Percentiles rank a stretch among this genome's conserved stretches.
Evolutionary conservation across 2,329 filamentous ascomycete species (phyloP).

Genomic region (Fragosphaeria purpurea): DNA sequence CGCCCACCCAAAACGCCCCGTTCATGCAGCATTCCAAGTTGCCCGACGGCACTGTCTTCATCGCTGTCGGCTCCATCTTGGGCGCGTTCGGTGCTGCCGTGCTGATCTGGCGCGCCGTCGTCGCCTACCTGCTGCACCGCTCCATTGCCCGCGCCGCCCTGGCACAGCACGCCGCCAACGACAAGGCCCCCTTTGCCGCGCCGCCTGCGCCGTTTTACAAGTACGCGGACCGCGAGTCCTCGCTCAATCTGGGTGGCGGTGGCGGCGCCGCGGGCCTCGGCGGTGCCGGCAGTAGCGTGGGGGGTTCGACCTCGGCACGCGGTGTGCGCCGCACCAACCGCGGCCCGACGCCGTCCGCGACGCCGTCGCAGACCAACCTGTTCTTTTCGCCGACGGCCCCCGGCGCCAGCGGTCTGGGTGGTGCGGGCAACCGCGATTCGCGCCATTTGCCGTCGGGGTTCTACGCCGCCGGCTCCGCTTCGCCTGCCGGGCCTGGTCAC

Average conservation of each 20-base stretch:
- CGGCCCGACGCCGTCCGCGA: conserved; percentile 42
- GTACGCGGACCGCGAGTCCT: conserved; percentile 49
- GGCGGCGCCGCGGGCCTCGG: conserved; percentile 26
- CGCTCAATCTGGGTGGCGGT: conserved; percentile 38
- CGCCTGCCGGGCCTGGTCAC: conserved; percentile 34
- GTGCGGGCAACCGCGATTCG: conserved; percentile 55
- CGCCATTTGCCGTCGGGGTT: conserved; percentile 85
- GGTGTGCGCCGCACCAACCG: conserved; percentile 41
- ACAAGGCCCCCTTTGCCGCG: conserved; percentile 54
- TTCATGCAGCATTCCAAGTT: conserved; percentile 82
- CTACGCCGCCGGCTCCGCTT: conserved; percentile 61
- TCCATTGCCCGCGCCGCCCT: conserved; percentile 80
- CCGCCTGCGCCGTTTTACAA: conserved; percentile 54
- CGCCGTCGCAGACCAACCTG: conserved; percentile 57
- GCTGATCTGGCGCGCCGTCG: conserved; percentile 75
- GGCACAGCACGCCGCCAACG: conserved; percentile 58
- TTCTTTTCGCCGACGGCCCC: conserved; percentile 96
- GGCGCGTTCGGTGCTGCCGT: conserved; percentile 75
- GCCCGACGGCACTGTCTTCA: conserved; percentile 93
- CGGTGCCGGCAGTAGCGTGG: conserved; percentile 15
- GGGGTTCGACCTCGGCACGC: conserved; percentile 26
- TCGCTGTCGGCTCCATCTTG: conserved; percentile 79
- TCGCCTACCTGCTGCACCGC: conserved; percentile 85
- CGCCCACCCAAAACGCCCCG: conserved; percentile 72
- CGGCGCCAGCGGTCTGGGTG: conserved; percentile 49